Evolutionary conservation across 1,139 yeast species (phyloP).

Genomic region (Meyerozyma guilliermondii): DNA sequence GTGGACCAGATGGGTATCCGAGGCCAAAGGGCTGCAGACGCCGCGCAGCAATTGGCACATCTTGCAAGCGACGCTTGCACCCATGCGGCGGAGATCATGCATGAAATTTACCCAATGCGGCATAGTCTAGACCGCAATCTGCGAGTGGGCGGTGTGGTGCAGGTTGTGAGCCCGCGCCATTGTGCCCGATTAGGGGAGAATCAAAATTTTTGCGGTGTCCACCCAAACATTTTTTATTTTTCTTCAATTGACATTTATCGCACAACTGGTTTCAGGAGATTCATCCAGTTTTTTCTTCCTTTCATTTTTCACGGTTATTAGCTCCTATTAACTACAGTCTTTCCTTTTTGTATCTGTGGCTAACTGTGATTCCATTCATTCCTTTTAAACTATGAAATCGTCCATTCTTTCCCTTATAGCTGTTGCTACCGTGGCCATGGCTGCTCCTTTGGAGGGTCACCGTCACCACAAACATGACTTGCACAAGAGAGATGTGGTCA

Average conservation of each 20-base stretch:
- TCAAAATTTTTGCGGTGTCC: slow-evolving; percentile 1
- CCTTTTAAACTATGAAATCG: slow-evolving; percentile 10
- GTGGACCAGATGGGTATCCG: too few species aligned
- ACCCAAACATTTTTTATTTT: not conserved
- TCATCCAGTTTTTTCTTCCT: not conserved
- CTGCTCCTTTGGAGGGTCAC: slow-evolving; percentile 30
- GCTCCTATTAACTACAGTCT: slow-evolving; percentile 19
- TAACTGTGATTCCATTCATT: slow-evolving; percentile 4
- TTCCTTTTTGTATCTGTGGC: slow-evolving; percentile 13
- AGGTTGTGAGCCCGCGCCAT: not conserved
- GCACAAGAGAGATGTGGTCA: slow-evolving; percentile 13
- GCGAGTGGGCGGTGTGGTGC: not conserved
- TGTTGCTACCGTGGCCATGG: slow-evolving; percentile 17
- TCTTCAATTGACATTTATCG: not conserved
- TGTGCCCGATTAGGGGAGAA: slow-evolving; percentile 1
- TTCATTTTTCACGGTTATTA: not conserved
- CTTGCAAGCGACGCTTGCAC: not conserved
- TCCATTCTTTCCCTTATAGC: slow-evolving; percentile 15
- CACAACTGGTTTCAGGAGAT: not conserved
- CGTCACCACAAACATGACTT: slow-evolving; percentile 18
- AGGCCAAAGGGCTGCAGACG: not conserved
- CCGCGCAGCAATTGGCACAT: not conserved
- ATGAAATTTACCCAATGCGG: not conserved
- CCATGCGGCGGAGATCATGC: not conserved
- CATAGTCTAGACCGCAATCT: not conserved